Evolutionary conservation across 2,329 filamentous ascomycete genomes (phyloP), one percentile per base, ranked within the genome.

Genomic region (Grosmannia clavigera): DNA sequence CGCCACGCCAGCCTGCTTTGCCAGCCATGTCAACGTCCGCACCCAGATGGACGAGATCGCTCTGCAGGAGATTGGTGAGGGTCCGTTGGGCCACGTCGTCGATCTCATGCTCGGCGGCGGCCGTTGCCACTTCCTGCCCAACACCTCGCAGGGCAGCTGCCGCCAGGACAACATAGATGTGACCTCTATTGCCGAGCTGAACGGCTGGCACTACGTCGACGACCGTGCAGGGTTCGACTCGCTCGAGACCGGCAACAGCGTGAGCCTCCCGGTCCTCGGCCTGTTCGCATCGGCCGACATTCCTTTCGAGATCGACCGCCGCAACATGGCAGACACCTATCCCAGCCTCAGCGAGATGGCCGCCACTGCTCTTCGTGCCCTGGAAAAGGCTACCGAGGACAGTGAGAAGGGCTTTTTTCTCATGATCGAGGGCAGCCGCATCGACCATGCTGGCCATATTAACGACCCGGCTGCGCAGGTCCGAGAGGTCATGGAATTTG

Each of bases 361-460:
- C 10, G 80, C 81, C 66, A 90, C 89, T 19, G 92, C 94, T 1
- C 77, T 99, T 63, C 83, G 80, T 16, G 85, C 89, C 1, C 81
- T 99, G 29, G 87, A 87, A 63, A 84, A 85, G 61, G 94, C 92
- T 0, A 96, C 94, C 0, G 79, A 82, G 68, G 79, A 92, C 68
- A 90, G 83, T 63, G 90, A 97, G 51, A 85, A 95, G 72, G 94
- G 94, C 5, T 99, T 97, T 78, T 99, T 99, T 74, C 78, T 99
- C 67, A 96, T 99, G 92, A 95, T 99, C 63, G 94, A 99, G 73
- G 94, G 92, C 5, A 95, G 90, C 67, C 82, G 94, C 51, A 97
- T 99, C 67, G 94, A 99, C 68, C 94, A 99, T 70, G 92, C 94
- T 4, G 94, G 91, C 7, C 89, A 94, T 70, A 82, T 81, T 64